A percentile compares a stretch with the other conserved stretches of the same genome.
phyloP scores from a whole-genome alignment of 2,329 filamentous ascomycete genomes.

The Leptographium lundbergii region DNA sequence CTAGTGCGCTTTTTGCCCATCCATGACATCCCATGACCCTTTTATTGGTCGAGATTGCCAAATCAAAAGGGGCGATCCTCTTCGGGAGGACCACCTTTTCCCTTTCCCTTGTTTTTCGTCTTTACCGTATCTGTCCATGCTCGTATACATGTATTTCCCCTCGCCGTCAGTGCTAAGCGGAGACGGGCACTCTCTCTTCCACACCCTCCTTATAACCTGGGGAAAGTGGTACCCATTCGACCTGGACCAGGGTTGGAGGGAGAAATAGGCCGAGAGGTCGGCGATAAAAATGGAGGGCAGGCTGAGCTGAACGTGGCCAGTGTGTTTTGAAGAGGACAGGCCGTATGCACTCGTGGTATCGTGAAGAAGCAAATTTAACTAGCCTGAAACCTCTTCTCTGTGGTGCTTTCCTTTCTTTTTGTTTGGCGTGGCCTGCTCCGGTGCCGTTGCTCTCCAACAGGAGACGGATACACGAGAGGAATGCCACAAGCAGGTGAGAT shows the following conservation, averaged over 20 bases:
- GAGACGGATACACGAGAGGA: no score
- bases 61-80: not conserved
- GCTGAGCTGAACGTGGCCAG: not conserved
- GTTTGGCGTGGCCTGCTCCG: no score
- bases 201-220: not conserved
- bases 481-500: no score
- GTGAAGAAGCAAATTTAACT: no score
- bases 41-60: not conserved
- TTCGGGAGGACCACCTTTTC: not conserved
- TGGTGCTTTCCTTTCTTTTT: no score
- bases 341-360: no score
- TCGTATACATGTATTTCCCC: not conserved
- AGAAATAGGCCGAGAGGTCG: not conserved
- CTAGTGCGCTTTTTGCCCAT: not conserved
- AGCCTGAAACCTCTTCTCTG: no score
- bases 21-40: no score
- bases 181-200: not conserved
- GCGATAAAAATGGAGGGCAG: not conserved
- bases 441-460: no score
- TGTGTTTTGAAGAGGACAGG: not conserved
- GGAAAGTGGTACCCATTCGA: not conserved
- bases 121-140: not conserved
- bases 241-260: not conserved
- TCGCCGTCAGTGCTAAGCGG: not conserved
- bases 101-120: not conserved